These are phyloP conservation scores for Fraxinus ornus DNA, from an alignment of 305 asterid species.

Conservation along the genomic window DNA sequence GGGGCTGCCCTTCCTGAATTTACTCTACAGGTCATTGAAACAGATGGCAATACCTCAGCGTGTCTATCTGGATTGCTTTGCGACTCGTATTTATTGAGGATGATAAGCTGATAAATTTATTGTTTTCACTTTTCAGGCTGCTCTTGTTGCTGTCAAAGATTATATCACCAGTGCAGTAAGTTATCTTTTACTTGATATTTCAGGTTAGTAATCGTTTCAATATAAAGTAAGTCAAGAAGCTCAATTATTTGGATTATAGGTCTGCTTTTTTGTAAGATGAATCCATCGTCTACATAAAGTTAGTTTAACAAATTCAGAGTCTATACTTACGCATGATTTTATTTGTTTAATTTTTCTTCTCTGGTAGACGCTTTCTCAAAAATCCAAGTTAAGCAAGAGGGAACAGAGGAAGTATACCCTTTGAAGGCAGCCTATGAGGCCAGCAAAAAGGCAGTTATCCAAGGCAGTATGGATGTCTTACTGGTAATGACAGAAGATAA, in stretches of 20 bases:
- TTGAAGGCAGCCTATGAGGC: slow-evolving; percentile 71
- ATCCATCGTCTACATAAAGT: background rate
- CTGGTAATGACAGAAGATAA: slow-evolving; percentile 44
- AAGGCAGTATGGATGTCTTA: slow-evolving; percentile 77
- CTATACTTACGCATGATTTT: background rate
- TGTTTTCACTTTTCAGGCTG: slow-evolving; percentile 46
- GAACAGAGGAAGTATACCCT: slow-evolving; percentile 39
- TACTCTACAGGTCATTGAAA: slow-evolving; percentile 55
- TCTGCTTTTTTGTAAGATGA: background rate
- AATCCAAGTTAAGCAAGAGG: slow-evolving; percentile 54
- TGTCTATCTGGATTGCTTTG: slow-evolving; percentile 18
- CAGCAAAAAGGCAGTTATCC: slow-evolving; percentile 71
- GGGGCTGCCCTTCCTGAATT: slow-evolving; percentile 69
- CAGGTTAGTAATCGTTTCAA: slow-evolving; percentile 53
- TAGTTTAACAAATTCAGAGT: background rate
- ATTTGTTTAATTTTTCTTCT: background rate
- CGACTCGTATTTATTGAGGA: slow-evolving; percentile 7
- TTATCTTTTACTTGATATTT: slow-evolving; percentile 58
- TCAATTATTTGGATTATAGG: slow-evolving; percentile 2
- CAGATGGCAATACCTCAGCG: slow-evolving; percentile 3
- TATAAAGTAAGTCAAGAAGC: background rate
- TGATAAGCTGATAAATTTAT: slow-evolving; percentile 27
- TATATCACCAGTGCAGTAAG: slow-evolving; percentile 57
- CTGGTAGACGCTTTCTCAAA: slow-evolving; percentile 60
- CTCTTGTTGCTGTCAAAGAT: slow-evolving; percentile 63